Evolutionary conservation across 2,329 filamentous ascomycete genomes (phyloP).

Genomic region (Penicillium rolfsii): DNA sequence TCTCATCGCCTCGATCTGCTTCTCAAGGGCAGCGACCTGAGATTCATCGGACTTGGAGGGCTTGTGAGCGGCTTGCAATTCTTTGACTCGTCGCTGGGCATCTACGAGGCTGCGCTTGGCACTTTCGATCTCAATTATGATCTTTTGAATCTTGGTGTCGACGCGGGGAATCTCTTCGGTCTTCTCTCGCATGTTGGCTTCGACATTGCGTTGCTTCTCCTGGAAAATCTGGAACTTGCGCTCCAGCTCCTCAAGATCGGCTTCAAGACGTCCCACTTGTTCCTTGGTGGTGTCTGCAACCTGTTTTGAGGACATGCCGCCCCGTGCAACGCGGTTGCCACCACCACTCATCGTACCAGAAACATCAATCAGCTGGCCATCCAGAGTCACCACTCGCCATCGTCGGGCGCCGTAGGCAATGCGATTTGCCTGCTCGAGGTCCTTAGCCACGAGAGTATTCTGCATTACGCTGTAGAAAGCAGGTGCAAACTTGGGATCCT

Average conservation of each 20-base stretch:
- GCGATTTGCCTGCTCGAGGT: constrained; percentile 93
- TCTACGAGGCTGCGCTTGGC: constrained; percentile 82
- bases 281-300: constrained; percentile 85
- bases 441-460: constrained; percentile 89
- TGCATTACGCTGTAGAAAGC: constrained; percentile 96
- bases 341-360: constrained; percentile 99
- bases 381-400: constrained; percentile 95
- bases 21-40: constrained; percentile 72
- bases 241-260: constrained; percentile 83
- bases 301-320: constrained; percentile 95
- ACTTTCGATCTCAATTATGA: constrained; percentile 84
- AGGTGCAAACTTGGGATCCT: constrained; percentile 81
- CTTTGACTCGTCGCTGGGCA: constrained; percentile 80
- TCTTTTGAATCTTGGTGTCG: constrained; percentile 90
- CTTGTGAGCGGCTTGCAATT: constrained; percentile 78
- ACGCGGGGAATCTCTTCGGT: constrained; percentile 78
- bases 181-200: constrained; percentile 71
- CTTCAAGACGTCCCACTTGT: constrained; percentile 83
- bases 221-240: constrained; percentile 82
- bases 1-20: constrained; percentile 74
- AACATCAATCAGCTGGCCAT: constrained; percentile 94
- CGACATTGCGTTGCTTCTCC: constrained; percentile 78
- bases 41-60: constrained; percentile 78
- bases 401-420: constrained; percentile 92
- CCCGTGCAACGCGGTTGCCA: constrained; percentile 85